Conservation (phyloP, 306 rosid genomes). For the Casuarina equisetifolia region DNA sequence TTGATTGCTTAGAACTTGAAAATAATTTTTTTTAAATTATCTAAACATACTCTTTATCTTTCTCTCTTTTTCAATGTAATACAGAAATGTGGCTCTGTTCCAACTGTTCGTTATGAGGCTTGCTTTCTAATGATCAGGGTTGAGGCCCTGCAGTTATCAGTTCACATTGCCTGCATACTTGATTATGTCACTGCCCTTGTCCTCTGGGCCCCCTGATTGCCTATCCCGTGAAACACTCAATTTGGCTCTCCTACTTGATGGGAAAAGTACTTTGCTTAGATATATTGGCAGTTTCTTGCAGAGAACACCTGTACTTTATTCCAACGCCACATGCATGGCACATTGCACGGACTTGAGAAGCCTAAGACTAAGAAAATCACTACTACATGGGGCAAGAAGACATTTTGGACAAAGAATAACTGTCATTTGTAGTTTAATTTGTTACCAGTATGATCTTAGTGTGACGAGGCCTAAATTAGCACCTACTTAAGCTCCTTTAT, state of each 20-base stretch:
- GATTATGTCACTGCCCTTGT: background rate
- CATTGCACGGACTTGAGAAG: too few relatives aligned
- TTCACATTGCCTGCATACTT: background rate
- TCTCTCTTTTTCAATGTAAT: too few relatives aligned
- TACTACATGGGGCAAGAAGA: background rate
- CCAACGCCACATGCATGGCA: too few relatives aligned
- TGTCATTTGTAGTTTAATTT: background rate
- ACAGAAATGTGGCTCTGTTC: background rate
- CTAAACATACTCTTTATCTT: too few relatives aligned
- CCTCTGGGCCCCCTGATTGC: too few relatives aligned
- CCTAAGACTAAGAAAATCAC: too few relatives aligned
- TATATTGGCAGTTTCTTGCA: background rate
- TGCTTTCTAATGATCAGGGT: background rate
- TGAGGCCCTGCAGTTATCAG: background rate
- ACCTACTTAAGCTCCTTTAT: background rate
- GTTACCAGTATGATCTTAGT: background rate
- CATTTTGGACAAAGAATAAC: background rate
- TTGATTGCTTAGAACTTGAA: too few relatives aligned
- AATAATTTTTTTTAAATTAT: too few relatives aligned
- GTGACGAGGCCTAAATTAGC: background rate
- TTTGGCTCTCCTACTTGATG: background rate
- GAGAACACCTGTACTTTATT: background rate
- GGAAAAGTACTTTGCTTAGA: background rate
- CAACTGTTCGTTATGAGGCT: background rate
- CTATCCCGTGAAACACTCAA: background rate